Evolutionary conservation across 805 yeast species (phyloP), one percentile per base, ranked within the genome.

Genomic region (Komagataella pastoris): DNA sequence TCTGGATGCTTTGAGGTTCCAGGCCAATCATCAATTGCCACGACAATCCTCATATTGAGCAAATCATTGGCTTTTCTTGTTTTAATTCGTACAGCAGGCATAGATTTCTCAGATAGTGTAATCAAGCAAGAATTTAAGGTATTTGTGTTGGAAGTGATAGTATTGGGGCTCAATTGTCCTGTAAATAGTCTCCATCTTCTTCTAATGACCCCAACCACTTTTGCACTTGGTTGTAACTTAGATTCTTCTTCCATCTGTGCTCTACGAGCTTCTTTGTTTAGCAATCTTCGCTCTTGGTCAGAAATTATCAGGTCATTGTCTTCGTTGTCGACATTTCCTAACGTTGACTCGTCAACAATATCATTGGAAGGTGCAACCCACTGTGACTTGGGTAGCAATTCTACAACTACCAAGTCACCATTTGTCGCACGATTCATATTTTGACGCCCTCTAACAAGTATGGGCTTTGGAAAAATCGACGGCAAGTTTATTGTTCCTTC

Each of bases 141-240:
- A 50, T 73, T 71, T 49, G 74, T 75, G 50, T 78, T 80, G 4
- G 64, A 65, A 18, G 72, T 65, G 1, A 85, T 84, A 2, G 95
- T 83, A 44, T 81, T 75, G 47, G 88, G 84, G 2, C 91, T 83
- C 55, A 93, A 75, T 65, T 90, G 97, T 12, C 99, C 99, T 44
- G 93, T 99, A 62, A 90, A 93, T 57, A 83, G 81, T 65, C 99
- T 79, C 99, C 99, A 93, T 55, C 91, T 87, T 67, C 99, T 78
- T 68, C 88, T 84, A 46, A 82, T 71, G 23, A 93, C 77, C 24
- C 96, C 95, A 10, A 93, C 97, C 43, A 93, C 85, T 57, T 80
- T 79, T 2, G 95, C 98, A 0, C 99, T 91, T n/a, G 98, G 99
- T 61, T 85, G 89, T 19, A 83, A 65, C 49, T 64, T 64, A 48